phyloP scores from a whole-genome alignment of 768 basidiomycete species.

The Lentinula sp. region DNA sequence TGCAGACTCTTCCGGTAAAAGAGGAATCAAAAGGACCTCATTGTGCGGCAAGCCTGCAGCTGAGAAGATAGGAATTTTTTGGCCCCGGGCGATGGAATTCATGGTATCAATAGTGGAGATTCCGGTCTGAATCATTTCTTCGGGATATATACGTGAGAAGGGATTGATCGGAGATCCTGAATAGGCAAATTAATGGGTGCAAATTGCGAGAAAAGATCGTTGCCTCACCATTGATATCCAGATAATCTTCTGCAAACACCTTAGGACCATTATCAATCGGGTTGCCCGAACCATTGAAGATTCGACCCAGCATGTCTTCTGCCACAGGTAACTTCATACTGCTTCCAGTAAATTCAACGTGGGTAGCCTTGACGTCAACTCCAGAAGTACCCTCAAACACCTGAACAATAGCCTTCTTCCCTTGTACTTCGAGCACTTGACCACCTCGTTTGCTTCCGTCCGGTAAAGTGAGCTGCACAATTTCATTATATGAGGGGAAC shows the following conservation, averaged over 20 bases:
- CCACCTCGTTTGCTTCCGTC: conserved; percentile 95
- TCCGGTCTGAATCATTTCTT: conserved; percentile 99
- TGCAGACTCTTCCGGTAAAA: conserved; percentile 2
- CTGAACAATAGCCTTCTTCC: conserved; percentile 98
- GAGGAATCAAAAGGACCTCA: conserved; percentile 50
- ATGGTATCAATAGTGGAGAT: conserved; percentile 97
- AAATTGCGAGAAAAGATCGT: conserved; percentile 5
- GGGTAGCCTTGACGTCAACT: conserved; percentile 94
- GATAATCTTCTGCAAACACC: conserved; percentile 98
- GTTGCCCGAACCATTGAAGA: conserved; percentile 98
- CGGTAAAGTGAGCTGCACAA: conserved; percentile 90
- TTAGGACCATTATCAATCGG: conserved; percentile 99
- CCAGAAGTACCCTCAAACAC: conserved; percentile 99
- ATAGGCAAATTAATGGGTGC: conserved; percentile 2
- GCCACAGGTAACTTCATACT: conserved; percentile 99
- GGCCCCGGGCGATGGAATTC: conserved; percentile 99
- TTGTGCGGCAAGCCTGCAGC: conserved; percentile 99
- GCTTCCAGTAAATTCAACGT: conserved; percentile 96
- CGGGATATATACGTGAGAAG: conserved; percentile 97
- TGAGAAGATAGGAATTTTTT: conserved; percentile 99
- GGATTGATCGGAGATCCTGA: conserved; percentile 97
- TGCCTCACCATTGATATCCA: conserved; percentile 92
- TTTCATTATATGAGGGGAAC: conserved; percentile 99
- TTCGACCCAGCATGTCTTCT: conserved; percentile 97
- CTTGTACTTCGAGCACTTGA: conserved; percentile 96